Evolutionary conservation across 1,284 basidiomycete species (phyloP), one percentile per base, ranked within the genome.

Genomic region (Rhodotorula glutinis): DNA sequence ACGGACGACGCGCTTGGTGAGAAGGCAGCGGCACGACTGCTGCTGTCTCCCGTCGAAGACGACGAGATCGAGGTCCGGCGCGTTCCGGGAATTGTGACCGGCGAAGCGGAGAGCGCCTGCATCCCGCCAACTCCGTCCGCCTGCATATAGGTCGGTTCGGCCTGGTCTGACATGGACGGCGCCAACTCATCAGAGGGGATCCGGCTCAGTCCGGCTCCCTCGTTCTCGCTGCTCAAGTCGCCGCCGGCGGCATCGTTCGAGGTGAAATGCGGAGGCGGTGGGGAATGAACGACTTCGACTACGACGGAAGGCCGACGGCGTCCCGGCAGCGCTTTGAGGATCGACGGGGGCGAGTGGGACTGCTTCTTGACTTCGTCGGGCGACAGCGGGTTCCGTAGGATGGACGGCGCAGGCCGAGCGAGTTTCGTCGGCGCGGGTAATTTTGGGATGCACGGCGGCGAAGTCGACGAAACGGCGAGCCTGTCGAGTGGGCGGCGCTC

Each of bases 301-400:
- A 60, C 54, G 41, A 61, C n/a, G 23, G 52, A 55, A 19, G 57
- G 57, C 21, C 62, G n/a, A 2, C 25, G 33, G 49, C n/a, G 38
- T 25, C 38, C 25, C 33, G 44, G 21, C 19, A 14, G 21, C 21
- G 33, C 13, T n/a, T 57, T 47, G 29, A 53, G n/a, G 29, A 57
- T 30, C 11, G 49, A 38, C n/a, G 30, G 23, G 4, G 23, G 21
- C 9, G 23, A 40, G 13, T 40, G 23, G 5, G 38, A 30, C 41
- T 56, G 41, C 2, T 40, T 25, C 38, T 55, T 41, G 25, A 11
- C 33, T 8, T 43, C 25, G 5, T 33, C 49, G 21, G 54, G 60
- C 23, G 53, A 27, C 27, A 71, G 49, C 23, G 69, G 69, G 55
- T 71, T 71, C 29, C 60, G 66, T 8, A 71, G 60, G 53, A 71